A percentile compares a stretch with the other conserved stretches of the same genome.
These are phyloP conservation scores for Globisporangium recalcitrans DNA, from an alignment of 352 stramenopile species.

Conservation along the genomic window DNA sequence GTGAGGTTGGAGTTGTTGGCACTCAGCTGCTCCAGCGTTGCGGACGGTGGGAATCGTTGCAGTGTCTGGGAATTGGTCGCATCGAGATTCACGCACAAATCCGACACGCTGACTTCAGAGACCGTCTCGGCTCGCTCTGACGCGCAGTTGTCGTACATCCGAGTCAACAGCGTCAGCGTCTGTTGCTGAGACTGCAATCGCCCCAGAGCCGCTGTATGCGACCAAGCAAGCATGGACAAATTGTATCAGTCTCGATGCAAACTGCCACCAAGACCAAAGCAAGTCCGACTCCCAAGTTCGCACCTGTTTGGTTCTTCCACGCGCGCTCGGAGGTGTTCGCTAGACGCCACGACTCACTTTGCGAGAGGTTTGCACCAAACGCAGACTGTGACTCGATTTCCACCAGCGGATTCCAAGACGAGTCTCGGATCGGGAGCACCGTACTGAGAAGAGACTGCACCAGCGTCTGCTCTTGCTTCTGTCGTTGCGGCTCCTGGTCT, in stretches of 20 bases:
- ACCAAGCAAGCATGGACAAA: background rate
- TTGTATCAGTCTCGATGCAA: background rate
- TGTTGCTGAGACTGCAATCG: background rate
- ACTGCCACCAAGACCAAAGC: background rate
- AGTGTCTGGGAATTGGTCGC: background rate
- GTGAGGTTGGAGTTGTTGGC: too few relatives aligned
- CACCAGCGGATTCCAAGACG: background rate
- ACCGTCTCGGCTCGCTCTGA: background rate
- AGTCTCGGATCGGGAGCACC: conserved; percentile 9
- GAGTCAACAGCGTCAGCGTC: conserved; percentile 3
- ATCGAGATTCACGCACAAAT: background rate
- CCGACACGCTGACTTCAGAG: background rate
- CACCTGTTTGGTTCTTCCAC: conserved; percentile 11
- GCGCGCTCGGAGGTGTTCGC: conserved; percentile 1
- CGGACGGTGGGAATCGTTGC: background rate
- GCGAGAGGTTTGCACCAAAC: background rate
- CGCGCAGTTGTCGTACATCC: conserved; percentile 5
- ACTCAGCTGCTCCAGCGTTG: background rate
- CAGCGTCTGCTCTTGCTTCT: background rate
- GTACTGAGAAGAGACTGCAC: conserved; percentile 8
- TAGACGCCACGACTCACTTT: background rate
- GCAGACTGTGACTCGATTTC: conserved; percentile 5
- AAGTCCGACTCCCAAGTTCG: background rate
- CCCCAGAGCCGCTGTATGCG: background rate
- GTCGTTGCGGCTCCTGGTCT: background rate